phyloP scores from a whole-genome alignment of 306 rosid genomes.

The Heteromeles arbutifolia region DNA sequence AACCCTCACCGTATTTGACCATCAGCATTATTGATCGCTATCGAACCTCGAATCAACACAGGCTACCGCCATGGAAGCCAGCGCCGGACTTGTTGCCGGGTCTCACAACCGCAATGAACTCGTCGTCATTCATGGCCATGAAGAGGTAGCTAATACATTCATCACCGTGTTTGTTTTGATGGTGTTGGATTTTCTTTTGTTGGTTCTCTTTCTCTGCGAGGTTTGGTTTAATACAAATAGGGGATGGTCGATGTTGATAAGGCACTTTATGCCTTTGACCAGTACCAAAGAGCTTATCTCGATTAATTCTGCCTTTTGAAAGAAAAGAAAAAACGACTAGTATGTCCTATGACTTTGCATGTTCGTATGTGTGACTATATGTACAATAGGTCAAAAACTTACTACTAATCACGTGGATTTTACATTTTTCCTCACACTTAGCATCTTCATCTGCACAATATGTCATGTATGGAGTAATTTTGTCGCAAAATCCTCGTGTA shows the following conservation, averaged over 20 bases:
- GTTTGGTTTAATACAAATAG: too few species aligned
- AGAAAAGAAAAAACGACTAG: too few species aligned
- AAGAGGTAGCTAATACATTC: constrained; percentile 46
- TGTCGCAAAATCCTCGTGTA: too few species aligned
- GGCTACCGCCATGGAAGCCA: constrained; percentile 44
- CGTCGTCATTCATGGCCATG: constrained; percentile 75
- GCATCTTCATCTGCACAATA: too few species aligned
- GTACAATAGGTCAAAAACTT: neutral
- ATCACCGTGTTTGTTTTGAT: neutral
- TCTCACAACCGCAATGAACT: constrained; percentile 86
- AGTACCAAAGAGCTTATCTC: neutral
- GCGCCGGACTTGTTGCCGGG: constrained; percentile 89
- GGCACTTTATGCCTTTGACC: neutral
- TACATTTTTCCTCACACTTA: too few species aligned
- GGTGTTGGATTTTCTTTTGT: too few species aligned
- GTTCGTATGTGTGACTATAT: neutral
- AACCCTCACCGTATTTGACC: constrained; percentile 9
- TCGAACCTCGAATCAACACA: neutral
- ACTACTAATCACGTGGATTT: too few species aligned
- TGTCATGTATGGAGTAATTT: too few species aligned
- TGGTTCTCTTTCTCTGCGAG: too few species aligned
- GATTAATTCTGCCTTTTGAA: too few species aligned
- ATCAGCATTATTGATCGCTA: neutral
- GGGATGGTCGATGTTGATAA: too few species aligned
- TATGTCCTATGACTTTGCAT: neutral